Conservation (phyloP, 225 moss, liverwort and hornwort genomes). For the Pleurozium schreberi region DNA sequence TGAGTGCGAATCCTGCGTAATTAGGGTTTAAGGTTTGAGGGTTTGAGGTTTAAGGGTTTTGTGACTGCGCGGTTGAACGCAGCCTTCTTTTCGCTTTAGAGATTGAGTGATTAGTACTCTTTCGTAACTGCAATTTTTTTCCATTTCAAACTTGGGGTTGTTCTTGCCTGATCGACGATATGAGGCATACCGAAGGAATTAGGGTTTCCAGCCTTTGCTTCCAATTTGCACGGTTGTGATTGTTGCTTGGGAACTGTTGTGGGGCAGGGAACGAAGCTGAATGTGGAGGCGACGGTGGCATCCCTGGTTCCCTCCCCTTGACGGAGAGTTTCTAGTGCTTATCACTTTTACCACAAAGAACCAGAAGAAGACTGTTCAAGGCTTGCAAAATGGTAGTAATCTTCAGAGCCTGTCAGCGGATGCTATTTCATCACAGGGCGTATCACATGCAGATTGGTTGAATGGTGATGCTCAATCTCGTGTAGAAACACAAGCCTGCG, state of each 20-base stretch:
- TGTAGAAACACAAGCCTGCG: not conserved
- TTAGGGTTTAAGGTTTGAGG: not conserved
- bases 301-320: constrained; percentile 19
- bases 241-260: not conserved
- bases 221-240: not conserved
- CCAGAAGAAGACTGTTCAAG: constrained; percentile 28
- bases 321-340: constrained; percentile 64
- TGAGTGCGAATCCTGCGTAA: not conserved
- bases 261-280: constrained; percentile 63
- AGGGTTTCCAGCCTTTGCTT: not conserved
- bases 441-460: constrained; percentile 16
- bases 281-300: constrained; percentile 26
- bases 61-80: not conserved
- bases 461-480: not conserved
- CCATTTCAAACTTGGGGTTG: not conserved
- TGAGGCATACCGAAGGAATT: not conserved
- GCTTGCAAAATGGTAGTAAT: not conserved
- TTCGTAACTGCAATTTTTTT: not conserved
- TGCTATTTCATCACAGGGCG: not conserved
- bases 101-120: not conserved
- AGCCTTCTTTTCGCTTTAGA: not conserved
- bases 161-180: not conserved
- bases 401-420: not conserved
- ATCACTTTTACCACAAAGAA: constrained; percentile 56
- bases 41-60: not conserved